Evolutionary conservation across 1,284 basidiomycete genomes (phyloP).

Genomic region (Jaminaea rosea): DNA sequence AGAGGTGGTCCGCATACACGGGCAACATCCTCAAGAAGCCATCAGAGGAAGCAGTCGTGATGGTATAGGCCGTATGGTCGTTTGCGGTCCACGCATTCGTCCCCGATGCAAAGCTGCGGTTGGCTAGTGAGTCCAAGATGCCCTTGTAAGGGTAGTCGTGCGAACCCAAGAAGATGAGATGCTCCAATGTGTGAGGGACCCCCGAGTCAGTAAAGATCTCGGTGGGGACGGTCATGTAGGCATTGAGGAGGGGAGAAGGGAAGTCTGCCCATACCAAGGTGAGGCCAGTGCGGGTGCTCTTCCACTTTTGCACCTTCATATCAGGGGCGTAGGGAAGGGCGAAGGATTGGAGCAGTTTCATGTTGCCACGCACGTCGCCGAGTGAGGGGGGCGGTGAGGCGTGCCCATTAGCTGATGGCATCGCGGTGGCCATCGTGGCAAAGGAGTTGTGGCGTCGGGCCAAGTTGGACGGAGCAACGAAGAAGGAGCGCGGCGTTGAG

Average conservation of each 20-base stretch:
- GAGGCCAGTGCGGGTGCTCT: slow-evolving; percentile 66
- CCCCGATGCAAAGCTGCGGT: slow-evolving; percentile 77
- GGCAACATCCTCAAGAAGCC: slow-evolving; percentile 91
- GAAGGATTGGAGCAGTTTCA: slow-evolving; percentile 65
- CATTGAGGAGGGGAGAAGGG: slow-evolving; percentile 77
- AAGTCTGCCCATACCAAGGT: slow-evolving; percentile 53
- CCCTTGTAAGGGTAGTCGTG: slow-evolving; percentile 77
- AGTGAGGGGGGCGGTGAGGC: too few species aligned
- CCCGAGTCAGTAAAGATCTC: slow-evolving; percentile 62
- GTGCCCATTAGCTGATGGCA: too few species aligned
- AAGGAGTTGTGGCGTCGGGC: too few species aligned
- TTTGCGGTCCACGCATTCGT: slow-evolving; percentile 62
- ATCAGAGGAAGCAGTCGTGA: slow-evolving; percentile 91
- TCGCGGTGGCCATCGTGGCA: too few species aligned
- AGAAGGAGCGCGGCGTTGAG: too few species aligned
- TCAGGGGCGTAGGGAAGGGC: slow-evolving; percentile 64
- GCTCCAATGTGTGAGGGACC: slow-evolving; percentile 43
- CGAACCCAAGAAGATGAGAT: slow-evolving; percentile 44
- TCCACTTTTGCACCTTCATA: slow-evolving; percentile 72
- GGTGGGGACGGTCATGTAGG: slow-evolving; percentile 82
- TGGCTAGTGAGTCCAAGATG: slow-evolving; percentile 91
- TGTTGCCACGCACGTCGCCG: slow-evolving; percentile 56
- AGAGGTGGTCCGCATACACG: slow-evolving; percentile 91
- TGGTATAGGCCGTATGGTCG: slow-evolving; percentile 68
- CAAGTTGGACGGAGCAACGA: too few species aligned